Conservation (phyloP, 2,329 filamentous ascomycete species). For the Neofusicoccum ribis region DNA sequence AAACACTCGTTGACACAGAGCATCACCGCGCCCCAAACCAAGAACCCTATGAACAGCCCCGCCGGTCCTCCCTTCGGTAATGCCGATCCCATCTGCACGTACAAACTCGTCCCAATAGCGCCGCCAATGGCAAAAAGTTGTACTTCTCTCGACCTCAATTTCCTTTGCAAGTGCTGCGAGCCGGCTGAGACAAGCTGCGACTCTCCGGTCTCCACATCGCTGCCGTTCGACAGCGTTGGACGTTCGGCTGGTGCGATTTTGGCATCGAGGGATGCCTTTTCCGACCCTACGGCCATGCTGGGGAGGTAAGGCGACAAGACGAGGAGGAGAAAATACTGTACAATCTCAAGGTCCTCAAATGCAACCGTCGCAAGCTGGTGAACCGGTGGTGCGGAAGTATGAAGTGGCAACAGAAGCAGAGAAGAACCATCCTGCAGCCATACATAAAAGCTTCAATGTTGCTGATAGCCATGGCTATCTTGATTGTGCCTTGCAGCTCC, state of each 20-base stretch:
- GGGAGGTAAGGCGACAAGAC: too few species aligned
- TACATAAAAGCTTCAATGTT: not conserved
- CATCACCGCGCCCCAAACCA: slow-evolving; percentile 12
- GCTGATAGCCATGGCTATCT: not conserved
- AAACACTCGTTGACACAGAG: slow-evolving; percentile 15
- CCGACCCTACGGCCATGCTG: not conserved
- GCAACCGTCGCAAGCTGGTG: too few species aligned
- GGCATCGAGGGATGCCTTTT: not conserved
- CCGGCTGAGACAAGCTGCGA: not conserved
- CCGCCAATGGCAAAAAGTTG: slow-evolving; percentile 15
- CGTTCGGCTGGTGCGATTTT: not conserved
- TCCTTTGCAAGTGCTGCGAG: slow-evolving; percentile 11
- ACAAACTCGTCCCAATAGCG: slow-evolving; percentile 11
- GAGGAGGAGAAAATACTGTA: too few species aligned
- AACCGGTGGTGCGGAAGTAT: too few species aligned
- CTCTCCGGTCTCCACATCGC: not conserved
- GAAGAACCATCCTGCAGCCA: not conserved
- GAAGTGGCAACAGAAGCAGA: too few species aligned
- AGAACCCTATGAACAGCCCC: slow-evolving; percentile 1
- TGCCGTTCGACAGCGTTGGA: not conserved
- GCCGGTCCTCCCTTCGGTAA: slow-evolving; percentile 12
- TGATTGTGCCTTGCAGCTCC: not conserved
- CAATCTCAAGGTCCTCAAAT: too few species aligned
- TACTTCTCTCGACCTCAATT: slow-evolving; percentile 2
- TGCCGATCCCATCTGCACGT: slow-evolving; percentile 15